These are phyloP conservation scores for Leishmania guyanensis DNA, from an alignment of 208 protist species.

Conservation along the genomic window DNA sequence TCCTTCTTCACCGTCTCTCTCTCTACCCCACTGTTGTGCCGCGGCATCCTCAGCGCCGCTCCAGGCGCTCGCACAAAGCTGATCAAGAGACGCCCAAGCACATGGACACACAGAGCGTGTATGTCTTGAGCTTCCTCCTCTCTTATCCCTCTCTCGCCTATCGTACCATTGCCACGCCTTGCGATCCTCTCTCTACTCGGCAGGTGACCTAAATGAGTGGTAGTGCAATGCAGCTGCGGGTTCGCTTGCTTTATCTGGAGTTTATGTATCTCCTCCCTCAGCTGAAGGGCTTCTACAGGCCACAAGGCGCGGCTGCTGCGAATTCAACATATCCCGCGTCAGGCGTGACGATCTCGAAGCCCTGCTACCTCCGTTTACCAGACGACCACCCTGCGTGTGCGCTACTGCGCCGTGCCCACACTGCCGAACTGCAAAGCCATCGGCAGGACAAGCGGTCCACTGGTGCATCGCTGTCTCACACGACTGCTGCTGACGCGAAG, in stretches of 20 bases:
- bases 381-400: slow-evolving; percentile 13
- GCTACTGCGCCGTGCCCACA: background rate
- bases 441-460: background rate
- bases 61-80: background rate
- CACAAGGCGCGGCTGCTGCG: background rate
- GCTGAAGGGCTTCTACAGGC: slow-evolving; percentile 25
- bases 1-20: background rate
- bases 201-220: background rate
- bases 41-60: background rate
- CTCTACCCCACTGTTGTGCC: background rate
- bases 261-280: slow-evolving; percentile 68
- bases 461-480: background rate
- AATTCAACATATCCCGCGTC: background rate
- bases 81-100: background rate
- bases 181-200: background rate
- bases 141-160: no score
- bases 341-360: background rate
- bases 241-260: slow-evolving; percentile 69
- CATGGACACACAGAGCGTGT: background rate
- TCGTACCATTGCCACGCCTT: no score
- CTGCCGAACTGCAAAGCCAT: slow-evolving; percentile 6
- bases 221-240: slow-evolving; percentile 31
- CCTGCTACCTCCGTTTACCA: slow-evolving; percentile 19
- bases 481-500: background rate
- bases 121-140: no score